Evolutionary conservation across 176 grass and related monocot genomes (phyloP).

Genomic region (Carex myosuroides): DNA sequence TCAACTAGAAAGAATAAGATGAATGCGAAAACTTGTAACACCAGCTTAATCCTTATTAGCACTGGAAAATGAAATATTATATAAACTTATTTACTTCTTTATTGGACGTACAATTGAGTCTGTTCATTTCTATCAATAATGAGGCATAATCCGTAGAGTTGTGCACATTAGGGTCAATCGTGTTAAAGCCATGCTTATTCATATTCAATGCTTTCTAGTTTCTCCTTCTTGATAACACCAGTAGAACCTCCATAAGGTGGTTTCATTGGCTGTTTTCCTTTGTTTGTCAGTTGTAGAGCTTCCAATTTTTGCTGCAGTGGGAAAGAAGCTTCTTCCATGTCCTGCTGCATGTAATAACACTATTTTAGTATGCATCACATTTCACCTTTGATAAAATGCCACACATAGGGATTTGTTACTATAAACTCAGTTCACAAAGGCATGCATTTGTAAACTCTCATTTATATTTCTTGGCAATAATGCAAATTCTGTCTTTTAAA

Average conservation of each 20-base stretch:
- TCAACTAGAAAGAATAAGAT: too few species aligned
- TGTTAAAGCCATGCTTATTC: neutral
- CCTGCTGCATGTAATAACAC: neutral
- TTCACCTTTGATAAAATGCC: too few species aligned
- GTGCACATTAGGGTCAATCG: neutral
- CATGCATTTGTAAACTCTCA: neutral
- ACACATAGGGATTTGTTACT: neutral
- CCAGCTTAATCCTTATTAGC: too few species aligned
- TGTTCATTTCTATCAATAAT: neutral
- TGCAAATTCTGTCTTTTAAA: neutral
- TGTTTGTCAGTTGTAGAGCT: neutral
- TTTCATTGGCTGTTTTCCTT: neutral
- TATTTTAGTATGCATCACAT: neutral
- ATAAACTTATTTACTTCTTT: too few species aligned
- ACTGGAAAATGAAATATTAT: too few species aligned
- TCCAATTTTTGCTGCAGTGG: neutral
- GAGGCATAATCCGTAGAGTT: neutral
- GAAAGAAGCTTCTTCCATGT: neutral
- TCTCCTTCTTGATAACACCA: neutral
- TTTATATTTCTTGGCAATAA: neutral
- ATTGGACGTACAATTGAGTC: neutral
- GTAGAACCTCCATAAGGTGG: neutral
- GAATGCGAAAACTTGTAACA: too few species aligned
- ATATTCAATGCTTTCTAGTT: neutral
- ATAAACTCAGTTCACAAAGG: neutral